Evolutionary conservation across 352 stramenopile genomes (phyloP), one percentile per base, ranked within the genome.

Genomic region (Peronospora destructor): DNA sequence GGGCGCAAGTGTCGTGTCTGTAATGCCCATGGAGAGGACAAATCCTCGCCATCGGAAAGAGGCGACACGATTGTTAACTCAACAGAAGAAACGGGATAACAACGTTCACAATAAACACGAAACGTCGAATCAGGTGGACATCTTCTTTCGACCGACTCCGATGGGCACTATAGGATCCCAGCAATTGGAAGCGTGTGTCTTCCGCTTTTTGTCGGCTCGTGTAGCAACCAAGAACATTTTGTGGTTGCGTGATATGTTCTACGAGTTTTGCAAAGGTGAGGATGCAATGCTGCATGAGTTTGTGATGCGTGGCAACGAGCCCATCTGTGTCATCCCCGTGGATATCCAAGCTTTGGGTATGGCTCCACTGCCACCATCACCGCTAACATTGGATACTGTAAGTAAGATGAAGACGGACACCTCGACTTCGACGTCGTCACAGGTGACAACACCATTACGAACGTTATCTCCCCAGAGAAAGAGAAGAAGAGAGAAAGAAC

Each of bases 221-320:
- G 61, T 75, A n/a, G 51, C 40, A 14, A 72, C 61, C n/a, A 69
- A 60, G 37, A 71, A 75, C 59, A 57, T 75, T 25, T 17, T 64
- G 40, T 66, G 53, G 62, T 38, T 76, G 17, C 29, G 53, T 9
- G 42, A 61, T 11, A 59, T 76, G 28, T 71, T 57, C 42, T 4
- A 45, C 8, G 62, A 76, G 17, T 76, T 73, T 23, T 62, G 53
- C 28, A 45, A 30, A 3, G 63, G 66, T 5, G 40, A 54, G 0
- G 52, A 72, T 10, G n/a, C 42, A 1, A 23, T 57, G 14, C 13
- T 76, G 10, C 11, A 28, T 2, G 55, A 59, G 40, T 73, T 73
- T 34, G 16, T 68, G 16, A 40, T 36, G 2, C 41, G 39, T 1
- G 59, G 59, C 6, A 17, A 43, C n/a, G 47, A 61, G 11, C 34